Conservation (phyloP, 192 early-diverging fungal genomes). For the Dimargaris cristalligena region DNA sequence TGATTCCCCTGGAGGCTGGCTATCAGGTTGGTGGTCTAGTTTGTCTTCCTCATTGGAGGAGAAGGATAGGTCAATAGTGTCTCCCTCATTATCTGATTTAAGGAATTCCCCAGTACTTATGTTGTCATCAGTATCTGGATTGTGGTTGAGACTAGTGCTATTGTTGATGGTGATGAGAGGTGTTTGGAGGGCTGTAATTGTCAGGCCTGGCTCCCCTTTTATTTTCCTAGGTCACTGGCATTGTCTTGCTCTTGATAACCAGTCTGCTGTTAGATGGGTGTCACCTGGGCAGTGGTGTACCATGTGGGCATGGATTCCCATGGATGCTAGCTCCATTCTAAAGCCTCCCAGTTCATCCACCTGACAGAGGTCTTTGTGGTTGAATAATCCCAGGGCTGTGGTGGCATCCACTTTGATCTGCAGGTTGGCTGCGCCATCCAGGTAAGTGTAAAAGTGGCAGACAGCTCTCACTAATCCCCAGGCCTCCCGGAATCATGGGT, state of each 20-base stretch:
- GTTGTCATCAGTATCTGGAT: not conserved
- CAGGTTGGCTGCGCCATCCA: conserved; percentile 16
- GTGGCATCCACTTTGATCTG: conserved; percentile 14
- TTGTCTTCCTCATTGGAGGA: not conserved
- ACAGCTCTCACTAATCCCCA: conserved; percentile 10
- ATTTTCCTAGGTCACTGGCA: not conserved
- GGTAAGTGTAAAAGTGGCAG: conserved; percentile 14
- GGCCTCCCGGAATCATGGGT: conserved; percentile 14
- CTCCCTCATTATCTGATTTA: not conserved
- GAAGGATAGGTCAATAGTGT: not conserved
- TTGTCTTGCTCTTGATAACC: not conserved
- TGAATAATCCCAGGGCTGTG: conserved; percentile 1
- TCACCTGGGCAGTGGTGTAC: not conserved
- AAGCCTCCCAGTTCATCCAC: not conserved
- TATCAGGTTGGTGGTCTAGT: too few relatives aligned
- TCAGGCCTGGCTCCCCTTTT: not conserved
- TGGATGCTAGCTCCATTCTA: not conserved
- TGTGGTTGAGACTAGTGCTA: not conserved
- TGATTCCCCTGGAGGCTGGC: not conserved
- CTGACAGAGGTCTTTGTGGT: not conserved
- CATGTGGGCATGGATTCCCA: not conserved
- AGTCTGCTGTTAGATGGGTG: not conserved
- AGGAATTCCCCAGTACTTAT: not conserved
- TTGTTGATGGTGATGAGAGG: not conserved
- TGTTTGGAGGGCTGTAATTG: not conserved